Percentiles rank a stretch among this genome's conserved stretches.
phyloP scores from a whole-genome alignment of 75 land plant species.

The Pinus tabuliformis region DNA sequence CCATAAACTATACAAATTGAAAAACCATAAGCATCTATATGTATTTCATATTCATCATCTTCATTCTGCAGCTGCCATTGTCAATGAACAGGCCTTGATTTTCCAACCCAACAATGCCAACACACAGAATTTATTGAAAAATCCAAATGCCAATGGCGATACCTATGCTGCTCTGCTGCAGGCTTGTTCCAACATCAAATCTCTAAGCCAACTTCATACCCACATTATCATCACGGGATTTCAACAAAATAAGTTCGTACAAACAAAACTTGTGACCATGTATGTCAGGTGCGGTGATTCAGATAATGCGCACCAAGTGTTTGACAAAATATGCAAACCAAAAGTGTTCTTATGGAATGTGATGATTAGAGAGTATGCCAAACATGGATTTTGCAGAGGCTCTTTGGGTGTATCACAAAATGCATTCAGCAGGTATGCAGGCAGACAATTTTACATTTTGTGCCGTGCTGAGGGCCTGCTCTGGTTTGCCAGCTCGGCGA shows the following conservation, averaged over 20 bases:
- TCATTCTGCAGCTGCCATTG: no score
- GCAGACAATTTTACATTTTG: conserved; percentile 52
- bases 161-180: background rate
- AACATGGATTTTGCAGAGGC: conserved; percentile 16
- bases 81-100: no score
- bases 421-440: conserved; percentile 19
- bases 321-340: conserved; percentile 4
- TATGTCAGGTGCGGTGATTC: background rate
- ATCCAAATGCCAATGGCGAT: no score
- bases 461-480: conserved; percentile 37
- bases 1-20: no score
- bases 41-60: no score
- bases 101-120: no score
- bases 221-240: background rate
- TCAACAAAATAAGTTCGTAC: no score
- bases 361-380: conserved; percentile 7
- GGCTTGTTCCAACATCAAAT: background rate
- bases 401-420: conserved; percentile 14
- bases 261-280: background rate
- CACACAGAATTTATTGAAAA: no score
- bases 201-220: background rate
- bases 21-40: no score
- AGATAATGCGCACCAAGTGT: background rate
- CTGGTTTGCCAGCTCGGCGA: conserved; percentile 1
- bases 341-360: conserved; percentile 2